Evolutionary conservation across 2,329 filamentous ascomycete genomes (phyloP).

Genomic region (Colletotrichum salicis): DNA sequence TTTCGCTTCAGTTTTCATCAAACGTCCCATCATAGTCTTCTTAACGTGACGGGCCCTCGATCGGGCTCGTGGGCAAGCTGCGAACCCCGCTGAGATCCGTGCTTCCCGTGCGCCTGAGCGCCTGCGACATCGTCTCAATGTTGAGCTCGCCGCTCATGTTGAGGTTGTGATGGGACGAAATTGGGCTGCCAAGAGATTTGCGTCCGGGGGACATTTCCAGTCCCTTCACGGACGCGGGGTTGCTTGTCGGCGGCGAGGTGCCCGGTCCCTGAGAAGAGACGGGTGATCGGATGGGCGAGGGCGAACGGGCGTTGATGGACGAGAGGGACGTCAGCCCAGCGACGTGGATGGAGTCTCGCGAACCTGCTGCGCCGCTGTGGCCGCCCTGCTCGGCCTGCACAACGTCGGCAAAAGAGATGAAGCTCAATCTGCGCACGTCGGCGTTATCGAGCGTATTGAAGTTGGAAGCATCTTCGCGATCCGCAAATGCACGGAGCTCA

Average conservation of each 20-base stretch:
- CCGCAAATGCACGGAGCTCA: conserved; percentile 65
- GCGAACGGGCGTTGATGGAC: conserved; percentile 70
- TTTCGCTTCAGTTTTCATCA: background rate
- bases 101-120: conserved; percentile 84
- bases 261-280: conserved; percentile 76
- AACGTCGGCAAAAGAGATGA: conserved; percentile 97
- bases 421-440: conserved; percentile 86
- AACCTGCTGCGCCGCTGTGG: conserved; percentile 58
- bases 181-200: conserved; percentile 72
- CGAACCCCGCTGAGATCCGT: conserved; percentile 73
- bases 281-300: conserved; percentile 83
- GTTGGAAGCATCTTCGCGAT: conserved; percentile 73
- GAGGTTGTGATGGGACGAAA: conserved; percentile 63
- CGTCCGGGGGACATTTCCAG: conserved; percentile 75
- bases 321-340: conserved; percentile 73
- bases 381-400: conserved; percentile 85
- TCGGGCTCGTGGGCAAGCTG: conserved; percentile 69
- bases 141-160: conserved; percentile 75
- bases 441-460: conserved; percentile 81
- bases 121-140: conserved; percentile 94
- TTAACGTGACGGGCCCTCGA: conserved; percentile 49
- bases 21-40: background rate
- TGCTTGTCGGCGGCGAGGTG: conserved; percentile 80
- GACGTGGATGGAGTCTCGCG: conserved; percentile 76
- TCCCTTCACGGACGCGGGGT: conserved; percentile 78